A percentile compares a stretch with the other conserved stretches of the same genome.
Conservation (phyloP, 2,329 filamentous ascomycete genomes). For the Phaeosphaeriaceae sp. region DNA sequence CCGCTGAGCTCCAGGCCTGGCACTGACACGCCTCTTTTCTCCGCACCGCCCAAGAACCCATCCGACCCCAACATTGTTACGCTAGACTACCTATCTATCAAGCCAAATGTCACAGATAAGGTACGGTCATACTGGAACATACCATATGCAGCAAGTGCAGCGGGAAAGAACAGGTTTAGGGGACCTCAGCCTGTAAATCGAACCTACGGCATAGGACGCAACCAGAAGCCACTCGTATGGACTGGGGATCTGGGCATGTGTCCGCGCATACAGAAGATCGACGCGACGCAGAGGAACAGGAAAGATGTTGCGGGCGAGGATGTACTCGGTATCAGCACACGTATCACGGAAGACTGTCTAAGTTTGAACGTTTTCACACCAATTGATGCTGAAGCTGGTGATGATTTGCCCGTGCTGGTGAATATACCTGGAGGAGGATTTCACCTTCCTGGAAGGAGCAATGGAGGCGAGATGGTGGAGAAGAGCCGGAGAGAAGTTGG, state of each 20-base stretch:
- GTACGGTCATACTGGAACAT: slow-evolving; percentile 44
- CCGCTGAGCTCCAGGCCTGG: slow-evolving; percentile 27
- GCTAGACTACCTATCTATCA: slow-evolving; percentile 41
- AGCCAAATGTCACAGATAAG: slow-evolving; percentile 35
- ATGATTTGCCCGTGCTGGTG: slow-evolving; percentile 48
- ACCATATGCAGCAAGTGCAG: slow-evolving; percentile 39
- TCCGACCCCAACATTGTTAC: slow-evolving; percentile 37
- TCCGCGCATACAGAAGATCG: slow-evolving; percentile 43
- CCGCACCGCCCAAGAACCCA: slow-evolving; percentile 29
- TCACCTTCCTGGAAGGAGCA: slow-evolving; percentile 44
- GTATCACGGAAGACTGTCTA: slow-evolving; percentile 50
- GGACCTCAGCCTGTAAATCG: slow-evolving; percentile 39
- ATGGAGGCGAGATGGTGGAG: slow-evolving; percentile 40
- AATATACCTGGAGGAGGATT: slow-evolving; percentile 57
- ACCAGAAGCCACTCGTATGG: slow-evolving; percentile 35
- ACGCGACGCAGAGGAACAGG: slow-evolving; percentile 30
- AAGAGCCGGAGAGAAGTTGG: slow-evolving; percentile 38
- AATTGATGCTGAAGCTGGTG: slow-evolving; percentile 39
- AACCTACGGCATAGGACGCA: slow-evolving; percentile 30
- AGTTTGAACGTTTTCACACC: slow-evolving; percentile 49
- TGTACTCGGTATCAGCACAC: slow-evolving; percentile 33
- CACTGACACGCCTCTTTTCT: slow-evolving; percentile 20
- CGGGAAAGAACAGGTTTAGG: slow-evolving; percentile 38
- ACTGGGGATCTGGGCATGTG: slow-evolving; percentile 42
- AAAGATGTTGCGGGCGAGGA: slow-evolving; percentile 35